phyloP scores from a whole-genome alignment of 352 stramenopile species.

The Globisporangium barbulae region DNA sequence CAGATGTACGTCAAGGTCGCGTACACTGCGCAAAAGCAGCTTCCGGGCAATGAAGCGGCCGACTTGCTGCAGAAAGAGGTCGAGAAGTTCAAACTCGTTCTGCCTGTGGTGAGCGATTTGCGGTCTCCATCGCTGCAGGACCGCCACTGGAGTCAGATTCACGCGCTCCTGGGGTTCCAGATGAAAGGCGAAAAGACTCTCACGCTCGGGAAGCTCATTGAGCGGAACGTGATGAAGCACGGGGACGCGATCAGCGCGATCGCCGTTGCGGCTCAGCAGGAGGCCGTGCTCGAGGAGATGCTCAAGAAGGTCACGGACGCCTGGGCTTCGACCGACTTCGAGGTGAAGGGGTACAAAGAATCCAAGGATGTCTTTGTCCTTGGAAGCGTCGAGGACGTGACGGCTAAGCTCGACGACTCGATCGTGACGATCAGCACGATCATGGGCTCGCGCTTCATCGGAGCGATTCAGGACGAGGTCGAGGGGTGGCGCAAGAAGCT shows the following conservation, averaged over 20 bases:
- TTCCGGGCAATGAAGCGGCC: conserved; percentile 83
- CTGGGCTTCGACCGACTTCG: conserved; percentile 89
- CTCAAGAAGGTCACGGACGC: conserved; percentile 90
- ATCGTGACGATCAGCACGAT: conserved; percentile 94
- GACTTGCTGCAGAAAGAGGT: conserved; percentile 83
- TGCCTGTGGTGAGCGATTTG: conserved; percentile 75
- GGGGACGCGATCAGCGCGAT: conserved; percentile 85
- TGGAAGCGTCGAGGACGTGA: conserved; percentile 90
- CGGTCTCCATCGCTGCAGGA: conserved; percentile 63
- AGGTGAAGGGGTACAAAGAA: conserved; percentile 93
- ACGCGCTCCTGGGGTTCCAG: conserved; percentile 82
- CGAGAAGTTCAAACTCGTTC: conserved; percentile 88
- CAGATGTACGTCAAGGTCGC: conserved; percentile 86
- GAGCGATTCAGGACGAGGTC: conserved; percentile 88
- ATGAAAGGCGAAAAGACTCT: conserved; percentile 81
- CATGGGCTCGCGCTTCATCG: conserved; percentile 89
- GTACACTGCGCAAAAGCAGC: conserved; percentile 82
- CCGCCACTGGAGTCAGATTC: conserved; percentile 74
- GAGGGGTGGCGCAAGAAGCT: conserved; percentile 86
- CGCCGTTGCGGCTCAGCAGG: conserved; percentile 86
- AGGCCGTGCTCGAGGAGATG: conserved; percentile 91
- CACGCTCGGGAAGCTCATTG: conserved; percentile 86
- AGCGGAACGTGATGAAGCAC: conserved; percentile 84
- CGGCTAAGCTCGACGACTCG: conserved; percentile 89
- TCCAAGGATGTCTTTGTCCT: conserved; percentile 93